Evolutionary conservation across 1,284 basidiomycete species (phyloP).

Genomic region (Chiua sp.): DNA sequence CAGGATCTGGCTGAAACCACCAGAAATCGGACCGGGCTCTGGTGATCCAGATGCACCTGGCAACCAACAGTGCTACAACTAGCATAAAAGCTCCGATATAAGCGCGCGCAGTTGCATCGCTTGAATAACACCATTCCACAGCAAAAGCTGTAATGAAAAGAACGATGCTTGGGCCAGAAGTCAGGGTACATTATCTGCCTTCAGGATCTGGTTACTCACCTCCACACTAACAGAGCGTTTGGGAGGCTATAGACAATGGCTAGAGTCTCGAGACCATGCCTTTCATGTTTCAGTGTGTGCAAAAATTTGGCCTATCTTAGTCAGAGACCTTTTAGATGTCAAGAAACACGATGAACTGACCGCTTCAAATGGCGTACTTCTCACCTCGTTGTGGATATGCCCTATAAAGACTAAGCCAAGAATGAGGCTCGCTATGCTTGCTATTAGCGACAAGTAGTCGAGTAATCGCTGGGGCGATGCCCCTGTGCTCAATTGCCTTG

Average conservation of each 20-base stretch:
- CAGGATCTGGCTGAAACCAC: slow-evolving; percentile 35
- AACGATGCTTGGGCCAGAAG: slow-evolving; percentile 24
- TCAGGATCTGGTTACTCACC: slow-evolving; percentile 31
- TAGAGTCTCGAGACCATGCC: slow-evolving; percentile 41
- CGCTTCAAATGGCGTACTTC: slow-evolving; percentile 32
- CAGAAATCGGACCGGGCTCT: slow-evolving; percentile 18
- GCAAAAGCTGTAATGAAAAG: slow-evolving; percentile 36
- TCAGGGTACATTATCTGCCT: slow-evolving; percentile 4
- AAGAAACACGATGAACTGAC: slow-evolving; percentile 24
- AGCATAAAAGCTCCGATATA: slow-evolving; percentile 16
- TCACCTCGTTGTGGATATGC: slow-evolving; percentile 37
- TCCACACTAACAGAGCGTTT: slow-evolving; percentile 45
- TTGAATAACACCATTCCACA: slow-evolving; percentile 28
- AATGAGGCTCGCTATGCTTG: slow-evolving; percentile 47
- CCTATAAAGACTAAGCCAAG: slow-evolving; percentile 46
- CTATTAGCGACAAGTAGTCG: slow-evolving; percentile 44
- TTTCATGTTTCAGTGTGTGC: slow-evolving; percentile 20
- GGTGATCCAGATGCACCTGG: slow-evolving; percentile 32
- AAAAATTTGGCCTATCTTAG: slow-evolving; percentile 36
- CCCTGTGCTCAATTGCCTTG: slow-evolving; percentile 34
- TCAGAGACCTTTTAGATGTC: background rate
- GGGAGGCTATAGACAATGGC: slow-evolving; percentile 46
- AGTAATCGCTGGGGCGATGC: slow-evolving; percentile 38
- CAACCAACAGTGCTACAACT: slow-evolving; percentile 14
- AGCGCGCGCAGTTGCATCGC: background rate